Evolutionary conservation across 257 asterid genomes (phyloP), one percentile per base, ranked within the genome.

Genomic region (Przewalskia tangutica): DNA sequence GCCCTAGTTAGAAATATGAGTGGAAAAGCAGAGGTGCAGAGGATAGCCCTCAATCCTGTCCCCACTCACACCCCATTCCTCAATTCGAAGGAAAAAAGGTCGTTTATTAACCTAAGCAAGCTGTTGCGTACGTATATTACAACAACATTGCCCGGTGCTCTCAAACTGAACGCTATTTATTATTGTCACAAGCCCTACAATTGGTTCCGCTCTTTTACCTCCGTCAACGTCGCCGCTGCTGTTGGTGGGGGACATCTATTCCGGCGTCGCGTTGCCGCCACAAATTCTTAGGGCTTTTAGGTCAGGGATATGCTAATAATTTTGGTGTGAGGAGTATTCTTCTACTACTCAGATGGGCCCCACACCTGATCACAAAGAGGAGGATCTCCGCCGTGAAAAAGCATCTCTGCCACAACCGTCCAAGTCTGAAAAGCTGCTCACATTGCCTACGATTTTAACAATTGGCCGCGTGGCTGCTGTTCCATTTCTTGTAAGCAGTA

Each of bases 391-490:
- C 85, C 82, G 10, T 80, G 84, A 59, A 5, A 85, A 87, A 73
- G 58, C 87, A 5, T 81, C 78, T 65, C 34, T 82, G 48, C 54
- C 55, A 2, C 53, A 86, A 8, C 53, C 88, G 17, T 40, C 87
- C 5, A 84, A 81, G 82, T 82, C 94, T 18, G 59, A 89, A 18
- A 94, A 93, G 86, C 81, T 94, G 82, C 97, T 96, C 85, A 96
- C 98, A 1, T 88, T 96, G 94, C 99, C 99, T 9, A 96, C 98
- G 85, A 90, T 94, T 81, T 85, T 96, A 84, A 96, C 98, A 36
- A 88, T 94, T 77, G 98, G 97, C 81, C 98, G 99, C 59, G 98
- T 96, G 20, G 97, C 92, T 18, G 92, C 97, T 60, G 89, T 94
- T 17, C 98, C 99, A 42, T 87, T 96, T 73, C 92, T 96, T 76